Percentiles rank a stretch among this genome's conserved stretches.
Evolutionary conservation across 2,329 filamentous ascomycete species (phyloP).

Genomic region (Rachicladosporium sp.): DNA sequence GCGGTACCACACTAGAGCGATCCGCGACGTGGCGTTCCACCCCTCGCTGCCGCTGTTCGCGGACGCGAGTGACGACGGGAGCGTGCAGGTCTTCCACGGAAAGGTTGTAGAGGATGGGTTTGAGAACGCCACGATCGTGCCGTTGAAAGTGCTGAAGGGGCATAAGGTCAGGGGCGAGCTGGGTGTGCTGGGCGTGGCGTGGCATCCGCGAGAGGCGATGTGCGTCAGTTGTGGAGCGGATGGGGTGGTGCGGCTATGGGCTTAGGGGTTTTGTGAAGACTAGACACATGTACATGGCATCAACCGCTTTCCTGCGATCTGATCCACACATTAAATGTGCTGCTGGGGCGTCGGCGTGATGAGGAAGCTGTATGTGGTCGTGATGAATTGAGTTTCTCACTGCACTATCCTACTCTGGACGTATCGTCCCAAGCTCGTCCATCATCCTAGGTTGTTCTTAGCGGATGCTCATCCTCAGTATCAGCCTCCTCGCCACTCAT

Average conservation of each 20-base stretch:
- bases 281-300: too few species aligned
- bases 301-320: too few species aligned
- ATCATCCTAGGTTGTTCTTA: too few species aligned
- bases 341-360: too few species aligned
- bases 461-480: too few species aligned
- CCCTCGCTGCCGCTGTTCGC: slow-evolving; percentile 71
- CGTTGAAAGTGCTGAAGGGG: slow-evolving; percentile 82
- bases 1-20: slow-evolving; percentile 85
- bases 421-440: too few species aligned
- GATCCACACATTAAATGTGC: too few species aligned
- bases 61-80: slow-evolving; percentile 89
- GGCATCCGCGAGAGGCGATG: slow-evolving; percentile 93
- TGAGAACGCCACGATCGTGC: slow-evolving; percentile 93
- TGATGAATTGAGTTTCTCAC: too few species aligned
- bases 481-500: too few species aligned
- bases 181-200: slow-evolving; percentile 87
- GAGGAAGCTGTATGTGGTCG: too few species aligned
- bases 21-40: slow-evolving; percentile 81
- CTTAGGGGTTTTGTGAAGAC: too few species aligned
- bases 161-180: slow-evolving; percentile 78
- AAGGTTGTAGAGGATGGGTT: slow-evolving; percentile 90
- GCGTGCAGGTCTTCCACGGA: slow-evolving; percentile 90
- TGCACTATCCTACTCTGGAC: too few species aligned
- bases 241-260: slow-evolving; percentile 85
- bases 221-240: slow-evolving; percentile 88